Base-by-base conservation (phyloP, 768 basidiomycete genomes). In the Leccinum olivaceopallidum region DNA sequence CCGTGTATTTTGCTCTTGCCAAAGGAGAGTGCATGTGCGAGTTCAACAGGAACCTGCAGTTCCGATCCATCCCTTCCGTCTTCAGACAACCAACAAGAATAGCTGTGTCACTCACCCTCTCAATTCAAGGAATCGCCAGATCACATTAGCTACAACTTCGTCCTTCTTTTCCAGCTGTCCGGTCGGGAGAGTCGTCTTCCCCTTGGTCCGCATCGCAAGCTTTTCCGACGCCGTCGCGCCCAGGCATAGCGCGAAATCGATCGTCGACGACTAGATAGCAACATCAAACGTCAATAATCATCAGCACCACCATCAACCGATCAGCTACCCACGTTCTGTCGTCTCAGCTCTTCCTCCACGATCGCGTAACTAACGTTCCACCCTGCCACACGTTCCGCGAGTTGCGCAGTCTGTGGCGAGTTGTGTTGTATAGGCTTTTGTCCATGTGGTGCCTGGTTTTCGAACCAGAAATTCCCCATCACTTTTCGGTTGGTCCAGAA, bases 81-180 rank as follows among this genome's bases (percentile, higher is more conserved):
- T 18, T 39, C 37, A 34, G 18, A 37, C 10, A 53, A 37, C 55
- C 58, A 52, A 64, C 52, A 16, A 47, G 6, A 47, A 47, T 20
- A 20, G 6, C 44, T 52, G 20, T 7, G 26, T 42, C 59, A 64
- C 60, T 72, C 75, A 96, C 95, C 95, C 94, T 75, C 97, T 81
- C 60, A 98, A 79, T 74, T 98, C 96, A 58, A 99, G 83, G 84
- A 98, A 98, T 56, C 96, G 86, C 95, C 95, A 98, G 58, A 99
- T 92, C 28, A 96, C 95, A 71, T 99, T 99, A 8, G 95, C 95
- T 4, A 99, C 97, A 0, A 97, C 82, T 74, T 99, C 97, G 68
- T 99, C 97, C 78, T 98, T 98, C 79, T 97, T 98, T 61, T 98
- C 96, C 28, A 99, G 81, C 16, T 86, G 83, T 6, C 67, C 69